Evolutionary conservation across 176 grass and related monocot species (phyloP), one percentile per base, ranked within the genome.

Genomic region (Elaeis guineensis): DNA sequence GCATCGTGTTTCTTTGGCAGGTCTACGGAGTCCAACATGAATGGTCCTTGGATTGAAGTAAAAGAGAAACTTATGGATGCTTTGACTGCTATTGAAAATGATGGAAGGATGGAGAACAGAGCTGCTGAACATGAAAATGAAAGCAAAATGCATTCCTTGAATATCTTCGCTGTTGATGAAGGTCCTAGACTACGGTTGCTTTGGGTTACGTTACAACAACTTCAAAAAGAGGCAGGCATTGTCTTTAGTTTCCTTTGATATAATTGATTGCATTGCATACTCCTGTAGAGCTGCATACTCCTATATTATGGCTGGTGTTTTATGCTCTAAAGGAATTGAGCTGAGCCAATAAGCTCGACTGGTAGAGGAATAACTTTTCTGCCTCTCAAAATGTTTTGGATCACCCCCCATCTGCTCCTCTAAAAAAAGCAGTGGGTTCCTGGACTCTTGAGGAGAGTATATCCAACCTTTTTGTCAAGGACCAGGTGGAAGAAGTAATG

Each of bases 181-280:
- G 72, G 71, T 59, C 87, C 87, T 63, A 97, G 75, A 54, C 55
- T 97, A 51, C 80, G 81, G 59, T 77, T 97, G 72, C 76, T 97
- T 60, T 79, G 75, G 64, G 59, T 85, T 59, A 82, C 87, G 53
- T 80, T 91, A 61, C 73, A 85, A 30, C 63, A 72, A 24, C 87
- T 97, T 25, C 83, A 91, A 85, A 79, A 61, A 29, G 75, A 97
- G 93, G 93, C 73, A 88, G 80, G 92, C 59, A 60, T 14, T 78
- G n/a, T 17, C 68, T 57, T 7, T 35, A 44, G 35, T 12, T 44
- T 44, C 11, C 35, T 14, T 44, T 44, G 8, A 44, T 44, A 44
- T 44, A 44, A 12, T 44, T 44, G 35, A 44, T 44, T 3, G 9
- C 35, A 44, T 44, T 12, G 35, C 11, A 44, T 44, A 44, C 11